A percentile compares a stretch with the other conserved stretches of the same genome.
Conservation (phyloP, 2,329 filamentous ascomycete genomes). For the Colletotrichum gigasporum region DNA sequence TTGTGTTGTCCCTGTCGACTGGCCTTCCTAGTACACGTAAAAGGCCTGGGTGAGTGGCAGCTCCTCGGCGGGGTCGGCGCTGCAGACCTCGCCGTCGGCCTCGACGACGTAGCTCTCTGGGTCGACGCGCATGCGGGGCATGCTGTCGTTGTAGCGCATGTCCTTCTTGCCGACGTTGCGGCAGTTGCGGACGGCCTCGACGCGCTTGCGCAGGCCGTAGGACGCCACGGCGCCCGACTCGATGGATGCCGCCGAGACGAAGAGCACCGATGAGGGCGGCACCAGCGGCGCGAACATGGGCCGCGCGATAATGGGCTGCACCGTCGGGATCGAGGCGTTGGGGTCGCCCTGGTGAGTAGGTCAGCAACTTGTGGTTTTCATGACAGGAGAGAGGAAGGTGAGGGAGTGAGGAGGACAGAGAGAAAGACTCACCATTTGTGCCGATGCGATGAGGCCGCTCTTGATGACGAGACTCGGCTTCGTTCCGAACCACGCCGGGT, state of each 20-base stretch:
- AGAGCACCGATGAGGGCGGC: conserved; percentile 79
- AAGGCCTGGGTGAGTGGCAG: conserved; percentile 82
- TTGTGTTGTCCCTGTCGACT: neutral
- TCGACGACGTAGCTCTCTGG: conserved; percentile 90
- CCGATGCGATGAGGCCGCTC: conserved; percentile 84
- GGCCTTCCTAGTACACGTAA: conserved; percentile 71
- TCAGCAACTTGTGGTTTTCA: neutral
- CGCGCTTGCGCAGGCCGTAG: conserved; percentile 81
- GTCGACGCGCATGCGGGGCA: conserved; percentile 90
- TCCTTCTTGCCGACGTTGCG: conserved; percentile 81
- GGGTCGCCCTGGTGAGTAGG: conserved; percentile 72
- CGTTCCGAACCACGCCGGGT: conserved; percentile 83
- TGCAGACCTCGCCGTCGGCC: conserved; percentile 80
- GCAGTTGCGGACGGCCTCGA: conserved; percentile 83
- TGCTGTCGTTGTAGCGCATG: conserved; percentile 88
- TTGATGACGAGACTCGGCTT: conserved; percentile 87
- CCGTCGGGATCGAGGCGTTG: conserved; percentile 86
- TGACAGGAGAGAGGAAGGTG: neutral
- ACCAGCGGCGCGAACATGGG: conserved; percentile 86
- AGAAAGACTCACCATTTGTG: conserved; percentile 76
- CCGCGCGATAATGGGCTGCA: conserved; percentile 84
- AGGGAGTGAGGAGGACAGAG: neutral
- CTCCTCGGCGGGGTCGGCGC: conserved; percentile 74
- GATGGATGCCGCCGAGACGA: conserved; percentile 81
- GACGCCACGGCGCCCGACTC: conserved; percentile 70